phyloP scores from a whole-genome alignment of 2,329 filamentous ascomycete species.

The Colletotrichum kahawae region DNA sequence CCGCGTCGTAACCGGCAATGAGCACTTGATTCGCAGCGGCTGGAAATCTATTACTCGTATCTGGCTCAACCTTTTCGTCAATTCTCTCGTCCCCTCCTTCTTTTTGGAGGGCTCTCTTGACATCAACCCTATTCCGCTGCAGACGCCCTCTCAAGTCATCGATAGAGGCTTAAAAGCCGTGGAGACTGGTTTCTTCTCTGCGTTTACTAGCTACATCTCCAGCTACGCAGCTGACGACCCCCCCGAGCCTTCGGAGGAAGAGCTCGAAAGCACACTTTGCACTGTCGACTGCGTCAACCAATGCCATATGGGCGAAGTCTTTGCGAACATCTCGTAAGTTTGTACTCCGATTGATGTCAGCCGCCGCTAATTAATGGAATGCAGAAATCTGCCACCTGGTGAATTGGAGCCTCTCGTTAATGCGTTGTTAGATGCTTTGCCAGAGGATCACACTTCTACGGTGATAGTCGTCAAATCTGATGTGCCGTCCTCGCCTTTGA shows the following conservation, averaged over 20 bases:
- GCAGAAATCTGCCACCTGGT: conserved; percentile 43
- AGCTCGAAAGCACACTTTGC: conserved; percentile 92
- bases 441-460: conserved; percentile 77
- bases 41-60: conserved; percentile 90
- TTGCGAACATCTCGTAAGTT: conserved; percentile 80
- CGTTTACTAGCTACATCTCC: conserved; percentile 96
- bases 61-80: conserved; percentile 94
- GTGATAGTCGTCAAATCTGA: conserved; percentile 92
- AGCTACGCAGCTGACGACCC: conserved; percentile 98
- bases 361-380: conserved; percentile 6
- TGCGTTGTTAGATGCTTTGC: conserved; percentile 81
- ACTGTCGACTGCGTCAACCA: conserved; percentile 94
- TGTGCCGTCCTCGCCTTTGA: conserved; percentile 64
- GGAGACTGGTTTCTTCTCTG: conserved; percentile 89
- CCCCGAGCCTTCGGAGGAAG: conserved; percentile 95
- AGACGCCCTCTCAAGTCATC: conserved; percentile 90
- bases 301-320: conserved; percentile 82
- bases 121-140: conserved; percentile 83
- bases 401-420: conserved; percentile 56
- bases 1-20: conserved; percentile 85
- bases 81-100: conserved; percentile 87
- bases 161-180: conserved; percentile 80
- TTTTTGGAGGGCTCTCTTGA: conserved; percentile 71
- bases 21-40: conserved; percentile 74
- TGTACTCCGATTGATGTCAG: background rate